Base-by-base conservation (phyloP, 2,329 filamentous ascomycete genomes). In the Cordyceps cateniannulata region DNA sequence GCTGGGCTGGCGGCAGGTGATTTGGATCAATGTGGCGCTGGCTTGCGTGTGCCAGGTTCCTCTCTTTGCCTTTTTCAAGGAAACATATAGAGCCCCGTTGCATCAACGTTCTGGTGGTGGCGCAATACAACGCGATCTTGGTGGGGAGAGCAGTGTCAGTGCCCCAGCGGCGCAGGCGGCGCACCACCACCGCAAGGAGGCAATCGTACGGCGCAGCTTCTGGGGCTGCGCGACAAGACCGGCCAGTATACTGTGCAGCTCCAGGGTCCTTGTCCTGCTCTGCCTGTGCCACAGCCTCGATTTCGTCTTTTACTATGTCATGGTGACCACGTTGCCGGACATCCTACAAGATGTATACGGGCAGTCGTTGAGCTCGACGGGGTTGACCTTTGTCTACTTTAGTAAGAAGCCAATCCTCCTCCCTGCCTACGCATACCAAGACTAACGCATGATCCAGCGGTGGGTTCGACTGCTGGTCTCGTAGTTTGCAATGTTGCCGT, bases 1-100 rank as follows among this genome's bases (percentile, higher is more conserved):
- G 2, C 63, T 80, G 1, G 83, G 84, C 2, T 87, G 84, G 84
- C 72, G 83, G 27, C 67, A 69, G 48, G 77, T 83, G 0, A 67
- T 86, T 2, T 81, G 80, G 75, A 77, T 84, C 60, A 76, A 77
- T 9, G 78, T 76, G 2, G 73, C 65, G 0, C 66, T 86, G 29
- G 79, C 82, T 0, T 68, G 73, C 6, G 63, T 73, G 2, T 82
- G 79, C 63, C 81, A 84, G 68, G 27, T 82, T 0, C 54, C 78
- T 3, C 82, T 85, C 63, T 67, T 85, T 7, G 71, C 71, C 0
- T 78, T 73, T 65, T 84, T 83, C 65, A 71, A 77, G 7, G 85
- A 88, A 72, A 88, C 85, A 10, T 88, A 87, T 70, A 81, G 48
- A 32, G 48, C 27, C 8, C 27, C 25, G 79, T 65, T 76, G 18